Base-by-base conservation (phyloP, 1,139 yeast species). In the Magnusiomyces paraingens region DNA sequence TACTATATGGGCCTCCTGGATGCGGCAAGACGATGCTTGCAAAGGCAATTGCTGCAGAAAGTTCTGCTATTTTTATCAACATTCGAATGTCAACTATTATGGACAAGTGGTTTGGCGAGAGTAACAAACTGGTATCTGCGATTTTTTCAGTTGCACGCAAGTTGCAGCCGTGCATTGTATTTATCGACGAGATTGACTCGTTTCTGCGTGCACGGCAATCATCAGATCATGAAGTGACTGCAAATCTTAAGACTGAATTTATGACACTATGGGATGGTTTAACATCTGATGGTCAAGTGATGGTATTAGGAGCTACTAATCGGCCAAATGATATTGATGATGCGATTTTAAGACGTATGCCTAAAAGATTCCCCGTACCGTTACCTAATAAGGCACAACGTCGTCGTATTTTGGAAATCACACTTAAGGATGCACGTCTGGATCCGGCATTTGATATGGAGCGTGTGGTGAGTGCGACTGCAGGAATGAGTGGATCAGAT, bases 71-170 rank as follows among this genome's bases (percentile, higher is more conserved):
- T 63, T 93, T 93, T 70, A 79, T 93, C 53, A 90, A 91, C 66
- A 86, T 93, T 54, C 80, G 96, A 69, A 88, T 93, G 95, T 89
- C 96, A 6, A 84, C 94, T 0, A 82, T 93, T 21, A 88, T 93
- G 94, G 98, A 94, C 72, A 93, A 93, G 70, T 93, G 97, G 96
- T 93, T 89, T 68, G 99, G 99, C 18, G 99, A 93, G 69, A 84
- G 94, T 49, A 93, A 93, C 70, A 93, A 93, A 72, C 83, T 91
- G 49, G 95, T 91, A 1, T 95, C 93, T 61, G 99, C 97, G 1
- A 81, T 93, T 48, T 93, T 93, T 66, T 85, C 96, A 12, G 76
- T 93, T 57, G 99, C 98, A 3, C 79, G 81, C 58, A 93, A 93
- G 67, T 77, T 93, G 48, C 93, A 90, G 68, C 99, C 99, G 1